Evolutionary conservation across 1,284 basidiomycete genomes (phyloP).

Genomic region (Lentinula novae-zelandiae): DNA sequence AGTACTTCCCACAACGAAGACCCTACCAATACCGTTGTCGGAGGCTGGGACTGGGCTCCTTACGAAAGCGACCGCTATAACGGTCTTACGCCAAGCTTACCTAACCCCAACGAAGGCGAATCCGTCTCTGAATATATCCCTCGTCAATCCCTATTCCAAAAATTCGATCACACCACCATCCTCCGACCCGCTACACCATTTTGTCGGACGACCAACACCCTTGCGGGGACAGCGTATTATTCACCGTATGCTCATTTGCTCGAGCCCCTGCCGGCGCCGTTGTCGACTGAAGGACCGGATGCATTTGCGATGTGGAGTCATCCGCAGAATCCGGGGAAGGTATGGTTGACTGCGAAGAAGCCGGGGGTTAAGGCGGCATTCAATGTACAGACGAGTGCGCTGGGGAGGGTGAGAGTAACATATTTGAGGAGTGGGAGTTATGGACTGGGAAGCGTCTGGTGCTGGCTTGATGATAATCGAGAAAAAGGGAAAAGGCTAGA

Average conservation of each 20-base stretch:
- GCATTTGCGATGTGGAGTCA: neutral
- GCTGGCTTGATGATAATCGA: neutral
- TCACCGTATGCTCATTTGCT: neutral
- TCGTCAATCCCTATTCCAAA: conserved; percentile 2
- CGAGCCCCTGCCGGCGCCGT: neutral
- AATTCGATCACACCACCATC: conserved; percentile 2
- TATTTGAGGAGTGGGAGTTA: conserved; percentile 3
- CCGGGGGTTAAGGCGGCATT: neutral
- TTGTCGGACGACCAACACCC: conserved; percentile 2
- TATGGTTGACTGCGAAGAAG: neutral
- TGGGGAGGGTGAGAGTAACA: neutral
- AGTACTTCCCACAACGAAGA: neutral
- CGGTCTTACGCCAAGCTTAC: neutral
- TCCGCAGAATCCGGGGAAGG: neutral
- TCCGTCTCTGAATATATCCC: neutral
- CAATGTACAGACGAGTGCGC: neutral
- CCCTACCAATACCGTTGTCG: neutral
- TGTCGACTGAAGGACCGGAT: conserved; percentile 5
- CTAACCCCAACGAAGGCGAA: neutral
- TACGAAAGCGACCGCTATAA: neutral
- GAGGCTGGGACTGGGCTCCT: neutral
- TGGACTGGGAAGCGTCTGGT: neutral
- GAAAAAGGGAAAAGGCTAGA: neutral
- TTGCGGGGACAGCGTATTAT: neutral
- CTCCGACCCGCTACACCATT: neutral